Evolutionary conservation across 1,284 basidiomycete genomes (phyloP).

Genomic region (Tausonia pullulans): DNA sequence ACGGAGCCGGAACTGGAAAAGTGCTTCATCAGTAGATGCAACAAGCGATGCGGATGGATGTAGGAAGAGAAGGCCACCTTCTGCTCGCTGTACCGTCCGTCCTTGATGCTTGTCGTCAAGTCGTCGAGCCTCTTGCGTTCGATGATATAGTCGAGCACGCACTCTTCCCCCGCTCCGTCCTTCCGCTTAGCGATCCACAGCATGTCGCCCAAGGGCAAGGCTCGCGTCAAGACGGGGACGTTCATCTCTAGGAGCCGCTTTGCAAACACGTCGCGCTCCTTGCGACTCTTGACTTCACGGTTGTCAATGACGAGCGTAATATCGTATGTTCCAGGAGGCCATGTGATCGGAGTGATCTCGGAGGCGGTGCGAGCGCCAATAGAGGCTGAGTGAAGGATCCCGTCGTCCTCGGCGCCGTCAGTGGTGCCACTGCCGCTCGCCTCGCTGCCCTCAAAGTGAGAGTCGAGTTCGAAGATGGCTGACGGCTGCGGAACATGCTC

Average conservation of each 20-base stretch:
- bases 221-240: constrained; percentile 39
- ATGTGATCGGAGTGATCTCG: constrained; percentile 31
- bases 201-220: constrained; percentile 44
- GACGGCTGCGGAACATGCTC: not conserved
- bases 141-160: constrained; percentile 44
- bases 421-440: not conserved
- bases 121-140: constrained; percentile 48
- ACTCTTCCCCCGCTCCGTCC: constrained; percentile 35
- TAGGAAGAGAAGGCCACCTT: constrained; percentile 33
- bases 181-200: constrained; percentile 43
- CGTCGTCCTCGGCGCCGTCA: not conserved
- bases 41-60: not conserved
- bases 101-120: constrained; percentile 40
- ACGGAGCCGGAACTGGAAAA: constrained; percentile 37
- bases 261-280: constrained; percentile 31
- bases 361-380: not conserved
- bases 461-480: not conserved
- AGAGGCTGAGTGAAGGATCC: not conserved
- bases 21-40: not conserved
- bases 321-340: constrained; percentile 40
- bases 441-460: not conserved
- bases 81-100: constrained; percentile 45
- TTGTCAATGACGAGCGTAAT: constrained; percentile 44
- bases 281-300: constrained; percentile 39
- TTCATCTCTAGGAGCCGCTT: constrained; percentile 23